Conservation (phyloP, 1,284 basidiomycete genomes). For the Malassezia caprae region DNA sequence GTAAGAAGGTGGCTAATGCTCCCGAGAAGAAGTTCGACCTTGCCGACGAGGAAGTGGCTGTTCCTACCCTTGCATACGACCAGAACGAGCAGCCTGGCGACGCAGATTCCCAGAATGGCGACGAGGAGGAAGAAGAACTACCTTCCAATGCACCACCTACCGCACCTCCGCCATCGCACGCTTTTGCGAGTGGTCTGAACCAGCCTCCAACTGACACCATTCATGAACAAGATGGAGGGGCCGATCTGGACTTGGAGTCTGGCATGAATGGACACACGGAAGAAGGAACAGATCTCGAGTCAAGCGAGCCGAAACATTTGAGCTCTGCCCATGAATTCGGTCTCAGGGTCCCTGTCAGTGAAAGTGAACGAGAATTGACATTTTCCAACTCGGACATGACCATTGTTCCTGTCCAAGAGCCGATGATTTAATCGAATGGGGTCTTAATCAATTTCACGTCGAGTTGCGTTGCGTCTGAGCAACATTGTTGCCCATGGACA, state of each 20-base stretch:
- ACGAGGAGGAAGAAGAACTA: neutral
- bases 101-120: neutral
- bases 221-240: neutral
- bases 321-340: neutral
- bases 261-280: neutral
- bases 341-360: neutral
- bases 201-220: neutral
- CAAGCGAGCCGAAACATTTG: neutral
- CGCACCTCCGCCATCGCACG: neutral
- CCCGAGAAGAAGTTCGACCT: slow-evolving; percentile 1
- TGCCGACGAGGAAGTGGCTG: neutral
- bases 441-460: too few relatives aligned
- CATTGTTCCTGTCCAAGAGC: neutral
- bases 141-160: neutral
- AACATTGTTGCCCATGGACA: neutral
- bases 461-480: too few relatives aligned
- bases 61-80: neutral
- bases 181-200: neutral
- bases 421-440: neutral
- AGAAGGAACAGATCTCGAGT: neutral
- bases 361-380: neutral
- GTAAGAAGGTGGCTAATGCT: neutral
- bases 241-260: neutral
- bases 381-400: neutral
- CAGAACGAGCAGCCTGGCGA: neutral